Evolutionary conservation across 192 early-diverging fungal genomes (phyloP).

Genomic region (Umbelopsis sp.): DNA sequence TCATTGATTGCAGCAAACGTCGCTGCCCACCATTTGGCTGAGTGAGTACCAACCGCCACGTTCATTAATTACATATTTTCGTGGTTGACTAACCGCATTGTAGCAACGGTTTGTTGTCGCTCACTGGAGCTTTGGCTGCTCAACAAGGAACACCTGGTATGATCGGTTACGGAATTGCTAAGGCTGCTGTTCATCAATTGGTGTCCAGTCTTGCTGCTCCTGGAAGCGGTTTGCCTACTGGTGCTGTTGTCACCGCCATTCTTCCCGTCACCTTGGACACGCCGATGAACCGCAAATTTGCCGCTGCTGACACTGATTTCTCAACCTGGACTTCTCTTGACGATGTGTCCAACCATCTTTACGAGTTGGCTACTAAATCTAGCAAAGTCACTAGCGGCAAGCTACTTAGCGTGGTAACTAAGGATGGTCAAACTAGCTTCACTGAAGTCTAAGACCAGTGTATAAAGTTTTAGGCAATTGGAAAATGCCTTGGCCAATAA

Average conservation of each 20-base stretch:
- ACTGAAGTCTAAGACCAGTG: conserved; percentile 28
- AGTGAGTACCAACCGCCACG: conserved; percentile 46
- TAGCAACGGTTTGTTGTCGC: conserved; percentile 72
- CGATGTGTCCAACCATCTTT: conserved; percentile 62
- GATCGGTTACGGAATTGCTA: conserved; percentile 94
- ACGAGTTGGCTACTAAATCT: conserved; percentile 56
- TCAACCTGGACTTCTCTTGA: conserved; percentile 84
- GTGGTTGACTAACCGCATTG: neutral
- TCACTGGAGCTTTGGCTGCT: conserved; percentile 81
- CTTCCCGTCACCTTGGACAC: conserved; percentile 87
- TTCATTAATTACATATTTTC: neutral
- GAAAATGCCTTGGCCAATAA: neutral
- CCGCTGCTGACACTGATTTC: conserved; percentile 82
- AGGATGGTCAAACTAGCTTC: conserved; percentile 60
- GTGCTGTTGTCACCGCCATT: conserved; percentile 69
- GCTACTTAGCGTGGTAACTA: conserved; percentile 60
- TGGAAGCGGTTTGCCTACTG: conserved; percentile 72
- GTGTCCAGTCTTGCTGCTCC: conserved; percentile 71
- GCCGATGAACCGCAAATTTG: conserved; percentile 79
- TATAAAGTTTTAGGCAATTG: neutral
- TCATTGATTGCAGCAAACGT: conserved; percentile 85
- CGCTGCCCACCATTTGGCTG: conserved; percentile 70
- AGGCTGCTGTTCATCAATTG: conserved; percentile 92
- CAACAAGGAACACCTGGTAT: conserved; percentile 70
- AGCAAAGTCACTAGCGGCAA: conserved; percentile 54